Base-by-base conservation (phyloP, 331 rosid species). In the Cydonia oblonga region DNA sequence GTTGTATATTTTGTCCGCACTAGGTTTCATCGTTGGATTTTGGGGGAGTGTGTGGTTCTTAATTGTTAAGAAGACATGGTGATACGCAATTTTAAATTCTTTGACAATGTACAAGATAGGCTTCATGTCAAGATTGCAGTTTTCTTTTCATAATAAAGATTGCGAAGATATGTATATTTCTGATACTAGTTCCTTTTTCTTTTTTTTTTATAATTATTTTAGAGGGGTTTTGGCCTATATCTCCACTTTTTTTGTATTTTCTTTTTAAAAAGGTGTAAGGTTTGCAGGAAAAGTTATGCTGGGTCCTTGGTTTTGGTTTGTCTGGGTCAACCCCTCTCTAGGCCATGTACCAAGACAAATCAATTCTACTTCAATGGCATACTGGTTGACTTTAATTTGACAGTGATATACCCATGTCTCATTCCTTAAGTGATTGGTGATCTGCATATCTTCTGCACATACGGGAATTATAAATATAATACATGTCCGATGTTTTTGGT, bases 401-500 rank as follows among this genome's bases (percentile, higher is more conserved):
- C 29, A 56, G 19, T 56, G 26, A n/a, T 56, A 23, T 57, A 12
- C 22, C 53, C 5, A 29, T 56, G 1, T 11, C 22, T 11, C 13
- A 4, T 65, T 33, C 19, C 20, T 61, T 49, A n/a, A 9, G 20
- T 24, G 32, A 24, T 59, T 57, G 30, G 66, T 66, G 32, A 29
- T 2, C 32, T 44, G 29, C 57, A 67, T 15, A 11, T 7, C 5
- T 56, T 7, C 5, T 56, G 18, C 61, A 38, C 22, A 63, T 52
- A 6, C 14, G 26, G 22, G 7, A 67, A 10, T 22, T 22, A 57
- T 42, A 46, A 68, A 23, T 20, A 38, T 70, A 51, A 23, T 23
- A 16, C 46, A 35, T 67, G 60, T 44, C 23, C 18, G 49, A 58
- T 75, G 46, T 79, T 78, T 56, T 84, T 90, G 97, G 98, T 75